Conservation (phyloP, 2,329 filamentous ascomycete species). For the Penicillium psychrosexuale region DNA sequence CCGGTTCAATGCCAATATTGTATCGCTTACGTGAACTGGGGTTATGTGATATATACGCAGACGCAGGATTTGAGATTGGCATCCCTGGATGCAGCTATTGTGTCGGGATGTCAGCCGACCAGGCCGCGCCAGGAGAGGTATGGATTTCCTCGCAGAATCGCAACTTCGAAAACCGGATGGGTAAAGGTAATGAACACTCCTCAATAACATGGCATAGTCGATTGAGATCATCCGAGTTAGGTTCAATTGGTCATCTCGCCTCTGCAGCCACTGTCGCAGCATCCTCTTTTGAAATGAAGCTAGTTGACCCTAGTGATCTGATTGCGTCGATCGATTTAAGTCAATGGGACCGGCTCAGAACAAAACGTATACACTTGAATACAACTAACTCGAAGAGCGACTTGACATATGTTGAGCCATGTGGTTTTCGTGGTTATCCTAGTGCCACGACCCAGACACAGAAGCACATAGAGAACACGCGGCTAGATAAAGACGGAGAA, state of each 20-base stretch:
- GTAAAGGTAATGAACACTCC: not conserved
- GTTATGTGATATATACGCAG: slow-evolving; percentile 39
- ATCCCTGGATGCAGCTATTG: slow-evolving; percentile 47
- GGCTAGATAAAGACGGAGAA: not conserved
- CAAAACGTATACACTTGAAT: not conserved
- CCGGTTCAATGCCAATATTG: slow-evolving; percentile 41
- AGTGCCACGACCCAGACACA: not conserved
- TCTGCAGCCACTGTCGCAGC: slow-evolving; percentile 50
- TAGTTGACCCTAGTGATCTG: slow-evolving; percentile 39
- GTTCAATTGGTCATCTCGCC: slow-evolving; percentile 44
- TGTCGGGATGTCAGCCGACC: slow-evolving; percentile 44
- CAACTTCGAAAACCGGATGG: slow-evolving; percentile 43
- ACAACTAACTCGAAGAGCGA: not conserved
- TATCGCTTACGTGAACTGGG: slow-evolving; percentile 36
- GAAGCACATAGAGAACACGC: not conserved
- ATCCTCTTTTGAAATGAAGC: slow-evolving; percentile 46
- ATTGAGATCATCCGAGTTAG: not conserved
- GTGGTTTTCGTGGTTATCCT: not conserved
- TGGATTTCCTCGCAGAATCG: slow-evolving; percentile 48
- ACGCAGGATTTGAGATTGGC: slow-evolving; percentile 43
- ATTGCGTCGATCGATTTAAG: slow-evolving; percentile 31
- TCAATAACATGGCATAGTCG: not conserved
- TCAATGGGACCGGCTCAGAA: not conserved
- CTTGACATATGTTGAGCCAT: slow-evolving; percentile 12
- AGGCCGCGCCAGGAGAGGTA: slow-evolving; percentile 41